Evolutionary conservation across 2,329 filamentous ascomycete genomes (phyloP), one percentile per base, ranked within the genome.

Genomic region (Ophiosphaerella herpotricha): DNA sequence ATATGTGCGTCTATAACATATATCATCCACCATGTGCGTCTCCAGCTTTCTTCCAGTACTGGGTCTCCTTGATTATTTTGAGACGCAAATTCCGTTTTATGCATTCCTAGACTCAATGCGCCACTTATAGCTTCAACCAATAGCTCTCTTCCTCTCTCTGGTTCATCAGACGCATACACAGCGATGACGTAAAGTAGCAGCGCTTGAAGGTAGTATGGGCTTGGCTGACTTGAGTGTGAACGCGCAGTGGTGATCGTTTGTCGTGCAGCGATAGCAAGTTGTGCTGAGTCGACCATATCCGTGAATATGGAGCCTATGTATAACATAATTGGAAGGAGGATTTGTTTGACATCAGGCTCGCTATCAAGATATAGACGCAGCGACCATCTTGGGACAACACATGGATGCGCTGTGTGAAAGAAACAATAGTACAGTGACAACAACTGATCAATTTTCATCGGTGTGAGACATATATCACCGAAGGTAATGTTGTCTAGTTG

Each of bases 11-110:
- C 90, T 4, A 90, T 82, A 18, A 90, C 80, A 64, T 88, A 91
- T 4, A 89, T 55, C 62, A 83, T 90, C 91, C 91, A 96, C 91
- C 90, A 96, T 1, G 91, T 96, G 42, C 91, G 80, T 14, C 90
- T 83, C 82, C 89, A 87, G 69, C 87, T 90, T 72, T 96, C 91
- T 66, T 91, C 88, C 4, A 91, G 68, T 1, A 90, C 77, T 0
- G 83, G 78, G 50, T 87, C 82, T 3, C 83, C 83, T 23, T 79
- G 76, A 11, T 87, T 85, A 61, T 89, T 78, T 5, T 78, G 72
- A 0, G 76, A 74, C 0, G 89, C 86, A 69, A 85, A 94, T 0
- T 80, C 78, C 34, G 82, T 77, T 13, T 81, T 82, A 65, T 95
- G 86, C 74, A 96, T 82, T 0, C 87, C 86, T n/a, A 95, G 80